Evolutionary conservation across 2,329 filamentous ascomycete genomes (phyloP).

Genomic region (Tolypocladium sp.): DNA sequence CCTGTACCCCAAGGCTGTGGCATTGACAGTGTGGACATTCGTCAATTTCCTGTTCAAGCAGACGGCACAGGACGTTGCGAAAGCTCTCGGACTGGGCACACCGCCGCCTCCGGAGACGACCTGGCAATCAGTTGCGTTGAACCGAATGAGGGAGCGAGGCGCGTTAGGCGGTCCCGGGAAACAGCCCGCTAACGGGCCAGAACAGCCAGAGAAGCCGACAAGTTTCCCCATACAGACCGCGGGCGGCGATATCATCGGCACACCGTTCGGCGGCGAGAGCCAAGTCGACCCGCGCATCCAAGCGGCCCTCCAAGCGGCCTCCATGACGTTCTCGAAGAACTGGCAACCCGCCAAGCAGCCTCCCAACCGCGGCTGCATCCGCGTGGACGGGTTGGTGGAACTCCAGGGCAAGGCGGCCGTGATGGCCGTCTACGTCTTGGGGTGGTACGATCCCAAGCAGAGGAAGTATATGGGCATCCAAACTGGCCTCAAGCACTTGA

Average conservation of each 20-base stretch:
- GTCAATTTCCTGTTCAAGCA: slow-evolving; percentile 36
- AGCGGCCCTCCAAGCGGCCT: slow-evolving; percentile 21
- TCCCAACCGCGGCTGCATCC: slow-evolving; percentile 41
- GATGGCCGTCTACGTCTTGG: slow-evolving; percentile 41
- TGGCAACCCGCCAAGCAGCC: slow-evolving; percentile 34
- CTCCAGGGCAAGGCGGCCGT: slow-evolving; percentile 35
- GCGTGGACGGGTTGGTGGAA: slow-evolving; percentile 46
- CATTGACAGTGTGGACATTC: slow-evolving; percentile 43
- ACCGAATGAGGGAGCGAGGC: slow-evolving; percentile 16
- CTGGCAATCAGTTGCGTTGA: slow-evolving; percentile 21
- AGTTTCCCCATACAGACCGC: slow-evolving; percentile 14
- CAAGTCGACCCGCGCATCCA: slow-evolving; percentile 25
- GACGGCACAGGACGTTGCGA: slow-evolving; percentile 32
- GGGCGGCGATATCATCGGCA: slow-evolving; percentile 14
- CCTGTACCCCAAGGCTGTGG: slow-evolving; percentile 44
- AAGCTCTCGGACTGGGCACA: slow-evolving; percentile 33
- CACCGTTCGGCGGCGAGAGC: slow-evolving; percentile 16
- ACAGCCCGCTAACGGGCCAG: slow-evolving; percentile 13
- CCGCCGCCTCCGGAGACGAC: slow-evolving; percentile 15
- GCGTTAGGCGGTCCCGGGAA: slow-evolving; percentile 11
- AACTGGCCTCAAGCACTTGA: slow-evolving; percentile 31
- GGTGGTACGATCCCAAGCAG: slow-evolving; percentile 48
- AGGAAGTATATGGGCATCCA: slow-evolving; percentile 32
- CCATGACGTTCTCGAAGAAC: slow-evolving; percentile 29
- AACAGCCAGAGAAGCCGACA: slow-evolving; percentile 14